phyloP scores from a whole-genome alignment of 2,329 filamentous ascomycete species.

The Aspergillus eucalypticola region DNA sequence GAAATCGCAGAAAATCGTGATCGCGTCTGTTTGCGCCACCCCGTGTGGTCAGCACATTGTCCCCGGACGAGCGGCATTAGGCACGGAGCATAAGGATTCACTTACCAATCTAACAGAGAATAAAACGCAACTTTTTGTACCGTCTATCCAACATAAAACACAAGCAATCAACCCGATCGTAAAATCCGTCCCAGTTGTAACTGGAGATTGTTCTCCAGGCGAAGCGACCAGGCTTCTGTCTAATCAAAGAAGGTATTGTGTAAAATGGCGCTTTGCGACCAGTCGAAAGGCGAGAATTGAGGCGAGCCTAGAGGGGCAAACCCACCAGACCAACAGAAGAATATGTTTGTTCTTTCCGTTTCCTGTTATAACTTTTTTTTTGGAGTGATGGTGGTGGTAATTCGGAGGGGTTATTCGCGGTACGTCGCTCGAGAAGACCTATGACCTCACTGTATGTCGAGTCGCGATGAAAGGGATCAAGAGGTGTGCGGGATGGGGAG shows the following conservation, averaged over 20 bases:
- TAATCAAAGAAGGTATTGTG: conserved; percentile 14
- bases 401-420: conserved; percentile 9
- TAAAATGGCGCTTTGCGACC: conserved; percentile 21
- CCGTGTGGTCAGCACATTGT: conserved; percentile 13
- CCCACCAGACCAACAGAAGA: conserved; percentile 8
- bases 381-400: too few species aligned
- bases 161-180: conserved; percentile 28
- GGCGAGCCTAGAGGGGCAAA: conserved; percentile 11
- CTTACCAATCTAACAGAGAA: conserved; percentile 36
- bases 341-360: conserved; percentile 12
- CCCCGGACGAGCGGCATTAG: conserved; percentile 2
- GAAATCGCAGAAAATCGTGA: conserved; percentile 29
- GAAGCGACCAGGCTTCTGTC: conserved; percentile 35
- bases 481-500: conserved; percentile 23
- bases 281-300: conserved; percentile 14
- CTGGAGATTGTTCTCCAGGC: conserved; percentile 10
- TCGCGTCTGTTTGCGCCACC: conserved; percentile 26
- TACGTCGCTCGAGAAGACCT: conserved; percentile 14
- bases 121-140: conserved; percentile 25
- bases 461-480: conserved; percentile 12
- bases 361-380: too few species aligned
- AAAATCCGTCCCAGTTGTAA: conserved; percentile 16
- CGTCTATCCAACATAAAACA: conserved; percentile 31
- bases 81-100: conserved; percentile 9
- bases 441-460: conserved; percentile 14